Evolutionary conservation across 108 stramenopile species (phyloP).

Genomic region (Seminavis robusta): DNA sequence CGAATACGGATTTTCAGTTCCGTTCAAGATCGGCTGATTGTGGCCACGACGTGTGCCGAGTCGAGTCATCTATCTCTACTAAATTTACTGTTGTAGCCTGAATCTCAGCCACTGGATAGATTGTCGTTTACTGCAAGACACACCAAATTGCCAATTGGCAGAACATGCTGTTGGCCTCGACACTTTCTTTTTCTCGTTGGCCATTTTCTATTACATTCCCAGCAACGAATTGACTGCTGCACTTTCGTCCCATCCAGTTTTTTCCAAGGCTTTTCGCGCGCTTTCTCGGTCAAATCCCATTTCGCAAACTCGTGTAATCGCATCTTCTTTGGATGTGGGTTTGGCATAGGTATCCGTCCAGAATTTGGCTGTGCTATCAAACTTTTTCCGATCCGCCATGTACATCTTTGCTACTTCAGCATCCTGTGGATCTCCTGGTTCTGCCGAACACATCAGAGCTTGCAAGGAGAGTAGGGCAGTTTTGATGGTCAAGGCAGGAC

Average conservation of each 20-base stretch:
- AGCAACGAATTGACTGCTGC: conserved; percentile 87
- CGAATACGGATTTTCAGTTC: no score
- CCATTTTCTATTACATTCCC: no score
- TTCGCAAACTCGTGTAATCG: conserved; percentile 76
- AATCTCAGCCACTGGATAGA: no score
- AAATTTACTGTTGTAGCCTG: no score
- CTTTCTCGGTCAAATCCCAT: conserved; percentile 94
- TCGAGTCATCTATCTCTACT: no score
- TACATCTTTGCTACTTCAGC: conserved; percentile 95
- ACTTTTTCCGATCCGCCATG: conserved; percentile 64
- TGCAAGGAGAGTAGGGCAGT: conserved; percentile 91
- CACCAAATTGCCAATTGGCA: no score
- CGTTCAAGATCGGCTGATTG: no score
- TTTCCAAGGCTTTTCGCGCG: conserved; percentile 80
- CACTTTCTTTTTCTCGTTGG: no score
- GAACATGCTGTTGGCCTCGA: no score
- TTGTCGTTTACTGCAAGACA: no score
- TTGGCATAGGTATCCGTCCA: conserved; percentile 93
- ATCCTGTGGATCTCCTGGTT: conserved; percentile 95
- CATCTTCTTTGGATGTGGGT: conserved; percentile 65
- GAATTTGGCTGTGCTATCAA: conserved; percentile 85
- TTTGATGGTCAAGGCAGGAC: conserved; percentile 96
- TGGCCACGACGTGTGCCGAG: no score
- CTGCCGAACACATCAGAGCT: conserved; percentile 88
- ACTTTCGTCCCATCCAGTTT: conserved; percentile 88